Base-by-base conservation (phyloP, 202 grass and related monocot species). In the Dendrocalamus latiflorus region DNA sequence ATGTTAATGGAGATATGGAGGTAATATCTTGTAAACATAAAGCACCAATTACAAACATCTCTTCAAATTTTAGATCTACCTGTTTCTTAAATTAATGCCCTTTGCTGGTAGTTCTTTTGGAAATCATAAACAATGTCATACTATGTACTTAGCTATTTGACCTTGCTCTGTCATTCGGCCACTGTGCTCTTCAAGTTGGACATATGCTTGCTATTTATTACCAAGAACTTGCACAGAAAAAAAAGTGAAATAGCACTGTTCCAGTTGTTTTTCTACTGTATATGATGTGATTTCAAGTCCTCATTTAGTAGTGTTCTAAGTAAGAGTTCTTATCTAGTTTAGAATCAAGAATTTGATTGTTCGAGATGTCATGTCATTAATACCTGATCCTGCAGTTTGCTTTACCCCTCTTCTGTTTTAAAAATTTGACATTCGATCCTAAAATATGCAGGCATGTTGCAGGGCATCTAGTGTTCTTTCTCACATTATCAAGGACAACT, bases 401-500 rank as follows among this genome's bases (percentile, higher is more conserved):
- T n/a, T n/a, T n/a, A n/a, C n/a, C n/a, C n/a, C n/a, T n/a, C n/a
- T n/a, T n/a, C n/a, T n/a, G n/a, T n/a, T n/a, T n/a, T n/a, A n/a
- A n/a, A n/a, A n/a, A n/a, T n/a, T n/a, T n/a, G n/a, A n/a, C n/a
- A n/a, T n/a, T n/a, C n/a, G n/a, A n/a, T n/a, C n/a, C n/a, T n/a
- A n/a, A n/a, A n/a, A n/a, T n/a, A n/a, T n/a, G n/a, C n/a, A n/a
- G n/a, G n/a, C n/a, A n/a, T n/a, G n/a, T n/a, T n/a, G n/a, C n/a
- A n/a, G n/a, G n/a, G n/a, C n/a, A n/a, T n/a, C n/a, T n/a, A n/a
- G 93, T 34, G 87, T 95, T 87, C 96, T 99, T 74, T 92, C 91
- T 92, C 86, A 96, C 75, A 87, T 99, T 80, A 92, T 99, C 78
- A 96, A 94, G 81, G 89, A 99, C 68, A 99, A 99, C 76, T 72